These are phyloP conservation scores for Medicago lupulina DNA, from an alignment of 306 rosid species.

Conservation along the genomic window DNA sequence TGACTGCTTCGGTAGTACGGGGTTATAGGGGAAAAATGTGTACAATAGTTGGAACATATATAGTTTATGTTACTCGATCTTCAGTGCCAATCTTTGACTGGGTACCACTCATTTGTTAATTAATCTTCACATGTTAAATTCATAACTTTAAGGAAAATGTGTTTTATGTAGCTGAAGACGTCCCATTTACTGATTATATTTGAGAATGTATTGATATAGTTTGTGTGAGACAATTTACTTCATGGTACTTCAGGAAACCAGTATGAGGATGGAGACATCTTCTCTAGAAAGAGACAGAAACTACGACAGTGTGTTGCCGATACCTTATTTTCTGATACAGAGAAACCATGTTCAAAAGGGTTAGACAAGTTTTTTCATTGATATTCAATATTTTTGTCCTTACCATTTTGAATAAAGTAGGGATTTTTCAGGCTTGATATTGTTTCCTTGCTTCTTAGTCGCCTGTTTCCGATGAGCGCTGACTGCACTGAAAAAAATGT, in stretches of 20 bases:
- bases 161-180: slow-evolving; percentile 14
- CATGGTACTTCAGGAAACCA: slow-evolving; percentile 51
- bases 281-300: slow-evolving; percentile 72
- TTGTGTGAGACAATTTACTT: slow-evolving; percentile 32
- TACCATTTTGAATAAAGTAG: slow-evolving; percentile 32
- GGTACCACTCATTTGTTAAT: slow-evolving; percentile 32
- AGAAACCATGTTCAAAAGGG: slow-evolving; percentile 63
- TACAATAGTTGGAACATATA: slow-evolving; percentile 12
- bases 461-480: slow-evolving; percentile 61
- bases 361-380: slow-evolving; percentile 49
- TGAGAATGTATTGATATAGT: slow-evolving; percentile 23
- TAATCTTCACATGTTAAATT: slow-evolving; percentile 34
- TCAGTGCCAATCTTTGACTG: slow-evolving; percentile 6
- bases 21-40: slow-evolving; percentile 15
- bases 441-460: slow-evolving; percentile 66
- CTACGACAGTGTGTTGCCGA: slow-evolving; percentile 62
- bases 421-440: slow-evolving; percentile 65
- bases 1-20: slow-evolving; percentile 35
- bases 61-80: slow-evolving; percentile 16
- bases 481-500: slow-evolving; percentile 49
- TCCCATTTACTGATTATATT: slow-evolving; percentile 37
- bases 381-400: slow-evolving; percentile 34
- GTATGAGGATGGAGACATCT: slow-evolving; percentile 49
- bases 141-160: slow-evolving; percentile 17
- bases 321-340: slow-evolving; percentile 53